Conservation (phyloP, 1,284 basidiomycete genomes). For the Pseudozyma sp. region DNA sequence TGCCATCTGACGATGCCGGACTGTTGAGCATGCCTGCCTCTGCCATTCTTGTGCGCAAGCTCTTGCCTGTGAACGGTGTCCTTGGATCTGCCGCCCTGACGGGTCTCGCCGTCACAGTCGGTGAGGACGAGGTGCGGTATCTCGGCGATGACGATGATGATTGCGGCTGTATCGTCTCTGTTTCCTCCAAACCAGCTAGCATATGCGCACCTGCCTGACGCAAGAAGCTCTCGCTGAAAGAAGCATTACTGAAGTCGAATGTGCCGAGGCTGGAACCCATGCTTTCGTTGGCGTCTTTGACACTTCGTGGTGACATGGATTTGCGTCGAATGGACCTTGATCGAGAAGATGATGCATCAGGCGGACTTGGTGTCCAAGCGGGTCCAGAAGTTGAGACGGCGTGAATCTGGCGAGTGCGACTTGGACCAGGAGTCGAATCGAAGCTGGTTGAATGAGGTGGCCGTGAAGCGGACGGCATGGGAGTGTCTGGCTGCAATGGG, state of each 20-base stretch:
- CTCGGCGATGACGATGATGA: conserved; percentile 23
- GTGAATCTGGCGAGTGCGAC: neutral
- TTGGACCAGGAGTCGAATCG: conserved; percentile 12
- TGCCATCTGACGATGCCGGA: conserved; percentile 27
- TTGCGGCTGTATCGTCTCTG: neutral
- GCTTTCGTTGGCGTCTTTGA: conserved; percentile 26
- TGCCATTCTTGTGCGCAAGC: conserved; percentile 29
- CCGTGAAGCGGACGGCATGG: neutral
- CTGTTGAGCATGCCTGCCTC: conserved; percentile 39
- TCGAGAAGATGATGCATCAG: conserved; percentile 19
- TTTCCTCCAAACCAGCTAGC: conserved; percentile 50
- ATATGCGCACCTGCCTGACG: conserved; percentile 56
- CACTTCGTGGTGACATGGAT: conserved; percentile 3
- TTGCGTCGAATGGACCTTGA: conserved; percentile 9
- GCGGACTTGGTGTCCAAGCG: conserved; percentile 39
- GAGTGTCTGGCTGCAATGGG: neutral
- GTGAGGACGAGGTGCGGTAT: conserved; percentile 21
- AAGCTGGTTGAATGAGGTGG: neutral
- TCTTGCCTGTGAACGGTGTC: conserved; percentile 38
- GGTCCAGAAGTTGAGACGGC: neutral
- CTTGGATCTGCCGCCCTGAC: conserved; percentile 16
- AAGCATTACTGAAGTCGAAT: conserved; percentile 53
- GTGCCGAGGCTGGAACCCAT: conserved; percentile 37
- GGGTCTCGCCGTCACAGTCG: conserved; percentile 30
- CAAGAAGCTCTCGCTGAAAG: conserved; percentile 62